phyloP scores from a whole-genome alignment of 768 basidiomycete species.

The Leccinum subtestaceum region DNA sequence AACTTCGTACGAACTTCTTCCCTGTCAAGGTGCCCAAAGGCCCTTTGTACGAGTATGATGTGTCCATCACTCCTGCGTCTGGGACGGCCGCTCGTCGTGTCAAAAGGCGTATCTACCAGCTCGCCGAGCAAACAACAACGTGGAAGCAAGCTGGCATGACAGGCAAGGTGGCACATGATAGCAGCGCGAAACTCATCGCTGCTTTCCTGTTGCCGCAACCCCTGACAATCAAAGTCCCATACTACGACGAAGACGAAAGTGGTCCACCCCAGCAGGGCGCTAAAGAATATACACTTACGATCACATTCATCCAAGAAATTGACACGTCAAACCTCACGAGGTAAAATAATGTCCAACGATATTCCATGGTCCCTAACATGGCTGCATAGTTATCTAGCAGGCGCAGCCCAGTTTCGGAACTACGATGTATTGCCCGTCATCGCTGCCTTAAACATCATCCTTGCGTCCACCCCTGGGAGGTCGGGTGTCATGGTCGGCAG shows the following conservation, averaged over 20 bases:
- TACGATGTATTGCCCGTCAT: conserved; percentile 48
- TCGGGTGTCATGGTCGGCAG: conserved; percentile 51
- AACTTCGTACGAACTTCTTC: conserved; percentile 54
- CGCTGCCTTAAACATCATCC: conserved; percentile 49
- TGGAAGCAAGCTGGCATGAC: conserved; percentile 42
- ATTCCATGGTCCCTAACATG: conserved; percentile 5
- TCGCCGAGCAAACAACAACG: conserved; percentile 42
- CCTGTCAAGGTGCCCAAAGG: conserved; percentile 46
- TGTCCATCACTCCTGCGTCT: conserved; percentile 37
- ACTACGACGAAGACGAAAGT: conserved; percentile 46
- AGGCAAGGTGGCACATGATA: conserved; percentile 46
- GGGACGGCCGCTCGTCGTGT: conserved; percentile 38
- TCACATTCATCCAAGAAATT: conserved; percentile 42
- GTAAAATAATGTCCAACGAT: conserved; percentile 27
- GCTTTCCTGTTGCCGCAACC: conserved; percentile 41
- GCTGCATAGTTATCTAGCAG: conserved; percentile 40
- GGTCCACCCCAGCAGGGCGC: conserved; percentile 29
- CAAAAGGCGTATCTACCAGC: conserved; percentile 45
- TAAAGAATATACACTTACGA: conserved; percentile 43
- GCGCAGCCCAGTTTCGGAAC: conserved; percentile 40
- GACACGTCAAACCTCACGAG: conserved; percentile 41
- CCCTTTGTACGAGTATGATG: conserved; percentile 48
- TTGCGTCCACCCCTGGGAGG: conserved; percentile 44
- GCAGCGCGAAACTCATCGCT: conserved; percentile 45
- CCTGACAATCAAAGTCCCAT: conserved; percentile 37